phyloP scores from a whole-genome alignment of 2,329 filamentous ascomycete genomes.

The Pseudocercospora fuligena region DNA sequence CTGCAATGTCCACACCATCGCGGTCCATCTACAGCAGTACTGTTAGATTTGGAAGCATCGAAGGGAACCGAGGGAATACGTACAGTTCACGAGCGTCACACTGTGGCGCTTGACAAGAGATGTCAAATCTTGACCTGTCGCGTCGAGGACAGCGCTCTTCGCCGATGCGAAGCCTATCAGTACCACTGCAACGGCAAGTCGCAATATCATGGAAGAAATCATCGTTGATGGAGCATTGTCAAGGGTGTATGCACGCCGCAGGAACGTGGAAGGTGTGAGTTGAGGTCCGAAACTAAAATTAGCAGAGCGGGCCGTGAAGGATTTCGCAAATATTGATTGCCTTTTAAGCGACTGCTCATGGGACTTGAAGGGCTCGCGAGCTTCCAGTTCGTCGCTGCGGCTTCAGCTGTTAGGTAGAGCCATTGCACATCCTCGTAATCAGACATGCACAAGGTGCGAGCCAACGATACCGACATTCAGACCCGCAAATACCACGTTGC shows the following conservation, averaged over 20 bases:
- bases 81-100: not conserved
- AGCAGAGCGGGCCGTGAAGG: not conserved
- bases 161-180: not conserved
- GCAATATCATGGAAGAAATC: not conserved
- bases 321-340: not conserved
- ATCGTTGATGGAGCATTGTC: not conserved
- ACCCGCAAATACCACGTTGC: no score
- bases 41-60: not conserved
- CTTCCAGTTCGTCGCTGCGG: no score
- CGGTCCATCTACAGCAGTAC: not conserved
- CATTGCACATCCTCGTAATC: no score
- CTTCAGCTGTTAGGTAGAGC: no score
- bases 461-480: no score
- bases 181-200: not conserved
- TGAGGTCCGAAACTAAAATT: not conserved
- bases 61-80: not conserved
- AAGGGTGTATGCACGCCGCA: not conserved
- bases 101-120: not conserved
- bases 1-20: slow-evolving; percentile 96
- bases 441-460: no score
- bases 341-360: not conserved
- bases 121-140: not conserved
- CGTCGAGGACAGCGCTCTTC: not conserved
- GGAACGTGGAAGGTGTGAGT: no score
- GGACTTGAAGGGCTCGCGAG: no score